A percentile compares a stretch with the other conserved stretches of the same genome.
These are phyloP conservation scores for Hyphopichia pseudoburtonii DNA, from an alignment of 1,139 yeast genomes.

Conservation along the genomic window DNA sequence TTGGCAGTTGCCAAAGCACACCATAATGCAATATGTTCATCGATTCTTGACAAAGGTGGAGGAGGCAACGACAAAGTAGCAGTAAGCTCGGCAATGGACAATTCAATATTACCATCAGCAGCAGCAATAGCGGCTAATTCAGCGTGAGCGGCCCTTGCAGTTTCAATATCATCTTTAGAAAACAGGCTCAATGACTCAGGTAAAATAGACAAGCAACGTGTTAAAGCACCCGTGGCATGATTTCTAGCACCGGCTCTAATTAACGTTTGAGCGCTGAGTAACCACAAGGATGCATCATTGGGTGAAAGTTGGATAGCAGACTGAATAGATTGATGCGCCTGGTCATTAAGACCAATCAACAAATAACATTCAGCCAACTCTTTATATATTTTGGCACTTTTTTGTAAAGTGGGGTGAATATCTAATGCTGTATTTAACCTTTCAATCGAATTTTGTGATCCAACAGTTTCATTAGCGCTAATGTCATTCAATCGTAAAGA, in stretches of 20 bases:
- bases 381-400: constrained; percentile 38
- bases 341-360: constrained; percentile 46
- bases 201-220: constrained; percentile 42
- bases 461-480: constrained; percentile 35
- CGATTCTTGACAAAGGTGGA: constrained; percentile 43
- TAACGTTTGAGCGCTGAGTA: constrained; percentile 47
- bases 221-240: constrained; percentile 48
- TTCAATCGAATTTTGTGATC: constrained; percentile 45
- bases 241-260: constrained; percentile 40
- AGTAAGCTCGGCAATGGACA: constrained; percentile 47
- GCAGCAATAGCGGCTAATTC: constrained; percentile 55
- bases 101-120: constrained; percentile 49
- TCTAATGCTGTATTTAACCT: constrained; percentile 40
- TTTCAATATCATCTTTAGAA: constrained; percentile 35
- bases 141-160: constrained; percentile 52
- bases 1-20: constrained; percentile 52
- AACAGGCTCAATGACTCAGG: constrained; percentile 28
- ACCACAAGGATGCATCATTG: constrained; percentile 45
- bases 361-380: constrained; percentile 53
- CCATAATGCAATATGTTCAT: constrained; percentile 51
- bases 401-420: constrained; percentile 28
- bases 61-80: constrained; percentile 52
- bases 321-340: constrained; percentile 50
- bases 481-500: constrained; percentile 40
- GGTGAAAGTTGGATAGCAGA: constrained; percentile 46